Conservation (phyloP, 139 green algal species). For the Picochlorum sp. region DNA sequence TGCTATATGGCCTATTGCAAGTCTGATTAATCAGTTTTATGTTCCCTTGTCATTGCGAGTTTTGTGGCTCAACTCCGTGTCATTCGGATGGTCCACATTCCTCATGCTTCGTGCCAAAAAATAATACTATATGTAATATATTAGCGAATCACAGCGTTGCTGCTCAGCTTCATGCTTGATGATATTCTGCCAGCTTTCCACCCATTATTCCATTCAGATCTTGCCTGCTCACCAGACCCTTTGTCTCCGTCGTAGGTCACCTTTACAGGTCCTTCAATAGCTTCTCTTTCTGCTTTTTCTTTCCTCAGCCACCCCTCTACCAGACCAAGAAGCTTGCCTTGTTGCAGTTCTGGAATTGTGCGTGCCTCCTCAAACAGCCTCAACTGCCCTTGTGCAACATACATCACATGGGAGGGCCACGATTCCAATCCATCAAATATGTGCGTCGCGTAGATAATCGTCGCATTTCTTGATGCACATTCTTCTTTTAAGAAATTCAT, state of each 20-base stretch:
- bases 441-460: slow-evolving; percentile 95
- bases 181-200: slow-evolving; percentile 62
- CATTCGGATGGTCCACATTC: slow-evolving; percentile 21
- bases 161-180: slow-evolving; percentile 45
- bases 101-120: slow-evolving; percentile 13
- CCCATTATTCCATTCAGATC: slow-evolving; percentile 74
- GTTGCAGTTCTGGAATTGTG: slow-evolving; percentile 42
- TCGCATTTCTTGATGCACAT: slow-evolving; percentile 50
- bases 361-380: slow-evolving; percentile 27
- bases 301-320: slow-evolving; percentile 47
- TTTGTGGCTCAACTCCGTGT: slow-evolving; percentile 15
- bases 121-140: background rate
- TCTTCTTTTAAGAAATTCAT: slow-evolving; percentile 78
- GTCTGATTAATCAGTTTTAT: slow-evolving; percentile 18
- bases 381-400: slow-evolving; percentile 64
- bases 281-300: slow-evolving; percentile 34
- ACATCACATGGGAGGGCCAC: slow-evolving; percentile 91
- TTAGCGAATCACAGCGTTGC: slow-evolving; percentile 73
- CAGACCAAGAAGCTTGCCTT: slow-evolving; percentile 49
- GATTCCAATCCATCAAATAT: slow-evolving; percentile 96
- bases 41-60: slow-evolving; percentile 23
- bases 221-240: slow-evolving; percentile 16
- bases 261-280: slow-evolving; percentile 6
- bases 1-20: slow-evolving; percentile 21
- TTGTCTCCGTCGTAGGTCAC: slow-evolving; percentile 29